phyloP scores from a whole-genome alignment of 805 yeast genomes.

The Pichia occidentalis region DNA sequence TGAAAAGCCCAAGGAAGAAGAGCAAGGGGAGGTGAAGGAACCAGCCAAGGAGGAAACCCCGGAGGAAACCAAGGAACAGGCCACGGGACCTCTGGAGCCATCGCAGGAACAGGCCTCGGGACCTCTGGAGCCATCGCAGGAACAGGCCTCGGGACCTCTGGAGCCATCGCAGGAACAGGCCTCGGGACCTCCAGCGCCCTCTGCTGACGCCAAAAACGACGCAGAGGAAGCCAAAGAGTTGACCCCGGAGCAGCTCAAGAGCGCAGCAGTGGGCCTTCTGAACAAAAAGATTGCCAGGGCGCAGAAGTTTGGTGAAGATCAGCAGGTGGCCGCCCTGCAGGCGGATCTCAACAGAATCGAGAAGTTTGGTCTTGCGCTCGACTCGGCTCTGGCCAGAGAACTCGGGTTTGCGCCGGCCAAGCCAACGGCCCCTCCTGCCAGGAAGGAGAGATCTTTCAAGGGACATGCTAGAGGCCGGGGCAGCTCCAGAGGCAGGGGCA shows the following conservation, averaged over 20 bases:
- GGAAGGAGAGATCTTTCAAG: neutral
- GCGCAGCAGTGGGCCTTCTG: constrained; percentile 59
- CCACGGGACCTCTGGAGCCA: constrained; percentile 16
- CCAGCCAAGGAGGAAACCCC: constrained; percentile 16
- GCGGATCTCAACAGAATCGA: constrained; percentile 64
- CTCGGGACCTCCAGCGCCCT: too few species aligned
- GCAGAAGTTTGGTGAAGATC: constrained; percentile 68
- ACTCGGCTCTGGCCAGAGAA: constrained; percentile 61
- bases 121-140: too few species aligned
- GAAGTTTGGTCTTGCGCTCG: constrained; percentile 74
- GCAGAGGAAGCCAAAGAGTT: constrained; percentile 27
- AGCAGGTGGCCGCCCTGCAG: constrained; percentile 43
- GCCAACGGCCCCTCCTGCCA: neutral
- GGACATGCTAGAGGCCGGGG: too few species aligned
- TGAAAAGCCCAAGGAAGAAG: constrained; percentile 10
- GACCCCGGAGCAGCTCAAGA: constrained; percentile 65
- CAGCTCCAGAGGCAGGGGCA: too few species aligned
- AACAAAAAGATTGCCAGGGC: constrained; percentile 65
- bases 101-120: constrained; percentile 17
- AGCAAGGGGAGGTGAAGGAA: constrained; percentile 1
- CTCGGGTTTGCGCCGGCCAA: constrained; percentile 40
- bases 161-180: too few species aligned
- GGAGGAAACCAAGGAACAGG: constrained; percentile 4
- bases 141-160: too few species aligned
- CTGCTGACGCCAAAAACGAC: constrained; percentile 23